A percentile compares a stretch with the other conserved stretches of the same genome.
Conservation (phyloP, 768 basidiomycete genomes). For the Daedaleopsis sinensis region DNA sequence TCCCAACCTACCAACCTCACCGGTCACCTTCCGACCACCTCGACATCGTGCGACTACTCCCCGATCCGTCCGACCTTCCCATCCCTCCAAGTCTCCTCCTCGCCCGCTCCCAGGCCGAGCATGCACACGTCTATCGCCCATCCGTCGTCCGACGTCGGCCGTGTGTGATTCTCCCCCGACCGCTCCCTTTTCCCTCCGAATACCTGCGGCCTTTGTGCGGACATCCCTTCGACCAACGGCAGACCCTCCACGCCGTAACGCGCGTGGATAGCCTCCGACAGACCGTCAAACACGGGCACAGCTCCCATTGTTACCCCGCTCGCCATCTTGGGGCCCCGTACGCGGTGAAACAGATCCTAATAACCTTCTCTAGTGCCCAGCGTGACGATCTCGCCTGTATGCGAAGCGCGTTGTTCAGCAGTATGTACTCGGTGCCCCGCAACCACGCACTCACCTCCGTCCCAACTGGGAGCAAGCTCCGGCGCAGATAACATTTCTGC, state of each 20-base stretch:
- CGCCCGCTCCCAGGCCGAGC: not conserved
- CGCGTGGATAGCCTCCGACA: not conserved
- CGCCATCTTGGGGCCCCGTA: not conserved
- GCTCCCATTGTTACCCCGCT: not conserved
- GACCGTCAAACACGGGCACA: not conserved
- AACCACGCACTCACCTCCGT: not conserved
- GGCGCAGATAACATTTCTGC: not conserved
- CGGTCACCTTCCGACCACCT: conserved; percentile 1
- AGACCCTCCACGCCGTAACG: not conserved
- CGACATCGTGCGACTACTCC: conserved; percentile 10
- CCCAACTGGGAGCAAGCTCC: not conserved
- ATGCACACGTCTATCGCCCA: not conserved
- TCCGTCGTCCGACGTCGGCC: not conserved
- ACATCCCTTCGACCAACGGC: not conserved
- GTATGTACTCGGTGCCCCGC: too few relatives aligned
- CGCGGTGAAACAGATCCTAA: too few relatives aligned
- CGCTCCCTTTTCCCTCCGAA: not conserved
- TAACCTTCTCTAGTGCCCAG: too few relatives aligned
- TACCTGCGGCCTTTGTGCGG: conserved; percentile 13
- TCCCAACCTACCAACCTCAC: not conserved
- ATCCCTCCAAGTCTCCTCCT: not conserved
- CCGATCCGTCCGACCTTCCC: conserved; percentile 6
- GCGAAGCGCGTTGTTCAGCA: too few relatives aligned
- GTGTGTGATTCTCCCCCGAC: not conserved
- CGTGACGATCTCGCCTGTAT: too few relatives aligned